phyloP scores from a whole-genome alignment of 805 yeast genomes.

The Wickerhamomyces subpelliculosus region DNA sequence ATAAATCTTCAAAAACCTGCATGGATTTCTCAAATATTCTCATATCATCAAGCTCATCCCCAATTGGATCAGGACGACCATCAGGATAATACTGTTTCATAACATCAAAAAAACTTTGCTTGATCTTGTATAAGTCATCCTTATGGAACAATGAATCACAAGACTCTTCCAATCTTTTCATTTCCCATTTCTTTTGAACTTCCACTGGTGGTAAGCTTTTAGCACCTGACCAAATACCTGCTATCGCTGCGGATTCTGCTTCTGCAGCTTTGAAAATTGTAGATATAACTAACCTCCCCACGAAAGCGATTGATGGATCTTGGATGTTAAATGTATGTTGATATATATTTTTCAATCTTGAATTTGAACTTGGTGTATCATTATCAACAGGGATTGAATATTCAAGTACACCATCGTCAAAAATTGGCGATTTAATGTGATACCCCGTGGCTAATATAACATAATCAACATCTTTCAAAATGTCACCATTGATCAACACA shows the following conservation, averaged over 20 bases:
- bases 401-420: conserved; percentile 19
- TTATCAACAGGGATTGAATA: conserved; percentile 20
- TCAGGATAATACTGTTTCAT: conserved; percentile 22
- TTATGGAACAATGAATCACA: conserved; percentile 27
- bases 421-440: conserved; percentile 34
- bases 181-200: conserved; percentile 33
- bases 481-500: conserved; percentile 27
- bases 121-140: conserved; percentile 23
- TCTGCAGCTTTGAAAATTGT: conserved; percentile 45
- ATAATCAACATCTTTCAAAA: conserved; percentile 28
- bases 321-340: conserved; percentile 38
- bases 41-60: conserved; percentile 9
- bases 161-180: conserved; percentile 17
- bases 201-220: conserved; percentile 31
- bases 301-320: conserved; percentile 40
- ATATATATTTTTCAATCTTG: conserved; percentile 35
- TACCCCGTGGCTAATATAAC: conserved; percentile 39
- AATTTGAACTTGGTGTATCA: conserved; percentile 14
- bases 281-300: conserved; percentile 34
- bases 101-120: conserved; percentile 23
- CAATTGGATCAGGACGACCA: conserved; percentile 28
- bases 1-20: conserved; percentile 14
- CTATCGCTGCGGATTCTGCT: conserved; percentile 45
- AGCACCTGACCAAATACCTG: conserved; percentile 47
- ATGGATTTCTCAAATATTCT: conserved; percentile 9